Evolutionary conservation across 345 rosid genomes (phyloP).

Genomic region (Rhodomyrtus tomentosa): DNA sequence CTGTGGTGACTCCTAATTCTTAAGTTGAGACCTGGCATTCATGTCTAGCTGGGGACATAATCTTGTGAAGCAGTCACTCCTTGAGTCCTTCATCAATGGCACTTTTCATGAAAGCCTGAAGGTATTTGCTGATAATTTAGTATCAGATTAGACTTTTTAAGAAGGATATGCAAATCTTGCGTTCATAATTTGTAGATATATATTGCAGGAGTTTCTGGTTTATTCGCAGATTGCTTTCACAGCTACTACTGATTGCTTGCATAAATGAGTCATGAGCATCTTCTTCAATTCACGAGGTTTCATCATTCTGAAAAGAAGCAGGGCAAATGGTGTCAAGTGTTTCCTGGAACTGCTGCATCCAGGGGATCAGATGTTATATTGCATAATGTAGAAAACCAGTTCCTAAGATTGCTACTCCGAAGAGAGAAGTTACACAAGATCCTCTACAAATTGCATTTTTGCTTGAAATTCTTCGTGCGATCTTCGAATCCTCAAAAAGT

Average conservation of each 20-base stretch:
- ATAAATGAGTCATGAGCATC: neutral
- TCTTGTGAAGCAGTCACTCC: neutral
- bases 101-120: neutral
- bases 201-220: neutral
- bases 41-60: neutral
- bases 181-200: neutral
- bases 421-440: neutral
- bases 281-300: neutral
- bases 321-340: neutral
- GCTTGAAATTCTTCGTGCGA: neutral
- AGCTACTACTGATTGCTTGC: neutral
- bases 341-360: neutral
- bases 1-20: neutral
- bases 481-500: neutral
- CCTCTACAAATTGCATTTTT: neutral
- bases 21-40: neutral
- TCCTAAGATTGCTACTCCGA: neutral
- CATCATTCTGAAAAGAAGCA: neutral
- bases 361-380: neutral
- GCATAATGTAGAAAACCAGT: neutral
- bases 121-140: neutral
- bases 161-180: neutral
- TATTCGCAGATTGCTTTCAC: neutral
- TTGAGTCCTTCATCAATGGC: neutral
- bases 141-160: neutral